Evolutionary conservation across 208 protist genomes (phyloP).

Genomic region (Leishmania major): DNA sequence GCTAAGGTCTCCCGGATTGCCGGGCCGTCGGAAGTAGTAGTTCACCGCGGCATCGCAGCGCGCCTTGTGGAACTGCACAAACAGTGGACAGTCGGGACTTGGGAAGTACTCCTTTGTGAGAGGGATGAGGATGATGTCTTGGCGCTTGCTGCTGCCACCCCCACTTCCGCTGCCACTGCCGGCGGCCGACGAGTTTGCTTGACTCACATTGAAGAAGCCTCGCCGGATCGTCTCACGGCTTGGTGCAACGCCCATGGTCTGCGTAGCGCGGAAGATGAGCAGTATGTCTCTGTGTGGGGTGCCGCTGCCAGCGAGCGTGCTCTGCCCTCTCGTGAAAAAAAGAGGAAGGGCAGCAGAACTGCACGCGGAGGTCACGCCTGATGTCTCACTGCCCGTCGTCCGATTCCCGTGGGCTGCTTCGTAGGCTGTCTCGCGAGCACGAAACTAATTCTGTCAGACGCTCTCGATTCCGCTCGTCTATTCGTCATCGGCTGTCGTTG

Average conservation of each 20-base stretch:
- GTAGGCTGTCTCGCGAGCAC: not conserved
- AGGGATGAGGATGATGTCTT: constrained; percentile 79
- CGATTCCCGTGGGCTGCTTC: not conserved
- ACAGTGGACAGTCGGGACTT: constrained; percentile 73
- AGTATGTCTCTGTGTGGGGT: not conserved
- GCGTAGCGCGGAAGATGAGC: not conserved
- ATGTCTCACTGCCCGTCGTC: not conserved
- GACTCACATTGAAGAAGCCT: constrained; percentile 53
- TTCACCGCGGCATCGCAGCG: constrained; percentile 83
- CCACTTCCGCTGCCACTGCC: not conserved
- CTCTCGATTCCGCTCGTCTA: not conserved
- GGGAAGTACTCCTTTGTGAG: constrained; percentile 84
- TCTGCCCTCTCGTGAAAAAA: not conserved
- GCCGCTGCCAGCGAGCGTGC: not conserved
- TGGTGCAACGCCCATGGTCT: constrained; percentile 70
- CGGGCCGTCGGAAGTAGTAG: constrained; percentile 83
- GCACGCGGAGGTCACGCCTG: not conserved
- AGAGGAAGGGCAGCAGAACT: not conserved
- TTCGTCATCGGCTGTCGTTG: no score
- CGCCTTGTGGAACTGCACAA: constrained; percentile 81
- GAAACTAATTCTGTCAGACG: not conserved
- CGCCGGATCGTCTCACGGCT: constrained; percentile 73
- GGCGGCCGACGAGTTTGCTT: constrained; percentile 13
- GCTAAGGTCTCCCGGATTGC: constrained; percentile 75
- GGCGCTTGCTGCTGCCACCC: constrained; percentile 32